These are phyloP conservation scores for Collybia sp. DNA, from an alignment of 768 basidiomycete species.

Conservation along the genomic window DNA sequence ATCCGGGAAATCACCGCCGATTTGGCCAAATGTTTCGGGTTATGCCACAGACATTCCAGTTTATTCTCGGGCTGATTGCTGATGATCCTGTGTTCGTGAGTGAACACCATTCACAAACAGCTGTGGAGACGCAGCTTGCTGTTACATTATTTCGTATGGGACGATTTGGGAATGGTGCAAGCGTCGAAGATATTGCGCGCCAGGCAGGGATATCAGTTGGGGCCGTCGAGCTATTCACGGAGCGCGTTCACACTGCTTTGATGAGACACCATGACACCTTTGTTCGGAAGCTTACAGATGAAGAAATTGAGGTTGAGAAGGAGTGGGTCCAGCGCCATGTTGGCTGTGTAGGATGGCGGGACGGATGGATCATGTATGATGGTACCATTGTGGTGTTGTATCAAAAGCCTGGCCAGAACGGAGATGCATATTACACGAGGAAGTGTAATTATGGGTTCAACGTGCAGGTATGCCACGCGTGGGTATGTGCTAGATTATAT, in stretches of 20 bases:
- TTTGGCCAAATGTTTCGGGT: conserved; percentile 14
- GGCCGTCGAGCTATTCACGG: conserved; percentile 9
- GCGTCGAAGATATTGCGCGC: conserved; percentile 13
- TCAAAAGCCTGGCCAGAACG: conserved; percentile 22
- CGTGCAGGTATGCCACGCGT: conserved; percentile 24
- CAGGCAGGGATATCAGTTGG: conserved; percentile 14
- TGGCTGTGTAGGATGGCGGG: conserved; percentile 15
- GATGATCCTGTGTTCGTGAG: conserved; percentile 15
- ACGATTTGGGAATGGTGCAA: conserved; percentile 16
- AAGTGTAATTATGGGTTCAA: conserved; percentile 24
- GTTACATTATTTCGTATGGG: conserved; percentile 17
- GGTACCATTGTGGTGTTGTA: conserved; percentile 25
- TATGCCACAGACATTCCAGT: conserved; percentile 8
- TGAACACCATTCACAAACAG: conserved; percentile 12
- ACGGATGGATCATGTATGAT: conserved; percentile 25
- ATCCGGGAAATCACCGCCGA: conserved; percentile 4
- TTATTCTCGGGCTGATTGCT: conserved; percentile 10
- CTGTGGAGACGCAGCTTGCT: conserved; percentile 18
- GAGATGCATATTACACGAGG: conserved; percentile 28
- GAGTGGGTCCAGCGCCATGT: conserved; percentile 5
- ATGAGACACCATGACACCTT: conserved; percentile 3
- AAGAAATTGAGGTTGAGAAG: conserved; percentile 7
- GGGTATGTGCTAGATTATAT: background rate
- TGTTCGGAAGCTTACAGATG: conserved; percentile 1
- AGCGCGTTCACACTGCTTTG: conserved; percentile 5